These are phyloP conservation scores for Salix caprea DNA, from an alignment of 345 rosid genomes.

Conservation along the genomic window DNA sequence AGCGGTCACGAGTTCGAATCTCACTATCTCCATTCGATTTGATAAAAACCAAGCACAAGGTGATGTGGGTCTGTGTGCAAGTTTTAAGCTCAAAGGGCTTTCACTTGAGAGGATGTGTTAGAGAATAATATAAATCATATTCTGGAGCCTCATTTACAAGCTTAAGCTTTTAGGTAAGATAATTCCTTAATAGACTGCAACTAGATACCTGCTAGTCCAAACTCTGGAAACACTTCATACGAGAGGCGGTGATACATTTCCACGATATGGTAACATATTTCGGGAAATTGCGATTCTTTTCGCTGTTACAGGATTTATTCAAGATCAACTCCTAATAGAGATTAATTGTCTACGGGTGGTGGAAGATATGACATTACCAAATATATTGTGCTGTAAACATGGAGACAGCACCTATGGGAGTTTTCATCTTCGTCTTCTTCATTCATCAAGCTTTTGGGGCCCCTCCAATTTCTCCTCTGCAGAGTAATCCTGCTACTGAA, in stretches of 20 bases:
- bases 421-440: constrained; percentile 12
- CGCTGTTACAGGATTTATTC: not conserved
- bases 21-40: too few relatives aligned
- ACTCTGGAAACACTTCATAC: too few relatives aligned
- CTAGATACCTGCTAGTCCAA: not conserved
- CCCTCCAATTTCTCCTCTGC: constrained; percentile 36
- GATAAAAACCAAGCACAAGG: too few relatives aligned
- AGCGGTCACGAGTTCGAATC: too few relatives aligned
- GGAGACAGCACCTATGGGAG: constrained; percentile 20
- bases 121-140: too few relatives aligned
- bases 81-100: too few relatives aligned
- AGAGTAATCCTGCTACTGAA: constrained; percentile 33
- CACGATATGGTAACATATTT: too few relatives aligned
- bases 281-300: not conserved
- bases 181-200: not conserved
- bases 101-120: too few relatives aligned
- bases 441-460: constrained; percentile 1
- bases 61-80: too few relatives aligned
- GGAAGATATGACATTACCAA: constrained; percentile 28
- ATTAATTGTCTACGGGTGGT: not conserved
- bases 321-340: not conserved
- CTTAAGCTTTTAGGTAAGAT: too few relatives aligned
- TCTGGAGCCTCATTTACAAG: too few relatives aligned
- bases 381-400: constrained; percentile 28
- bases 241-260: not conserved